Percentiles rank a stretch among this genome's conserved stretches.
These are phyloP conservation scores for Ophiostoma quercus DNA, from an alignment of 2,329 filamentous ascomycete species.

Conservation along the genomic window DNA sequence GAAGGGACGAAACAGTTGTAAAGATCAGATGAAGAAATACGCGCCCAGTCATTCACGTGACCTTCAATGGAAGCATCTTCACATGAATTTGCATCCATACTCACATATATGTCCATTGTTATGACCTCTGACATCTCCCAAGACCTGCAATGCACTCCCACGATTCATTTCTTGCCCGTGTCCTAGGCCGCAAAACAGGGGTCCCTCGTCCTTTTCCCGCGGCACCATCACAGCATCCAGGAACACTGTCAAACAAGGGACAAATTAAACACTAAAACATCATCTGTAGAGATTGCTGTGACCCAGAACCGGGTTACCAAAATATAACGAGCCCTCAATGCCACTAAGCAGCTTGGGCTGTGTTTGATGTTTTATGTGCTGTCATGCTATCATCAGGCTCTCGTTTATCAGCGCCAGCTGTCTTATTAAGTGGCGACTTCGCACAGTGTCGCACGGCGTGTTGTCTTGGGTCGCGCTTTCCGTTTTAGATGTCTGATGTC, in stretches of 20 bases:
- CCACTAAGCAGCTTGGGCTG: background rate
- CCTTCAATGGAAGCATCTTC: too few relatives aligned
- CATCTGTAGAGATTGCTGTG: background rate
- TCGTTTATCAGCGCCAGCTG: background rate
- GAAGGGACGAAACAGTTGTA: too few relatives aligned
- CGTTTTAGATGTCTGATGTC: background rate
- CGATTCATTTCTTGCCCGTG: background rate
- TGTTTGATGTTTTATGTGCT: background rate
- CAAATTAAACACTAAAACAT: background rate
- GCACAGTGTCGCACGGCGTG: background rate
- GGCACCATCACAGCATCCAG: background rate
- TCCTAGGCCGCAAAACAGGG: conserved; percentile 8
- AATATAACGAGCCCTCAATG: background rate
- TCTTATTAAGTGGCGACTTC: conserved; percentile 5
- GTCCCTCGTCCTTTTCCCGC: conserved; percentile 14
- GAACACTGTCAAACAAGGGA: background rate
- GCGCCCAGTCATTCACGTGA: too few relatives aligned
- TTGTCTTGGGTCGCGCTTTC: background rate
- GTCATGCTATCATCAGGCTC: background rate
- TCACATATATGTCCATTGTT: too few relatives aligned
- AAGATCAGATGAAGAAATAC: too few relatives aligned
- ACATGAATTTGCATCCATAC: too few relatives aligned
- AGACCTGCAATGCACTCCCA: background rate
- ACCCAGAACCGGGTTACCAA: background rate
- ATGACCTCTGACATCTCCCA: background rate